phyloP scores from a whole-genome alignment of 306 rosid genomes.

The Glycyrrhiza uralensis region DNA sequence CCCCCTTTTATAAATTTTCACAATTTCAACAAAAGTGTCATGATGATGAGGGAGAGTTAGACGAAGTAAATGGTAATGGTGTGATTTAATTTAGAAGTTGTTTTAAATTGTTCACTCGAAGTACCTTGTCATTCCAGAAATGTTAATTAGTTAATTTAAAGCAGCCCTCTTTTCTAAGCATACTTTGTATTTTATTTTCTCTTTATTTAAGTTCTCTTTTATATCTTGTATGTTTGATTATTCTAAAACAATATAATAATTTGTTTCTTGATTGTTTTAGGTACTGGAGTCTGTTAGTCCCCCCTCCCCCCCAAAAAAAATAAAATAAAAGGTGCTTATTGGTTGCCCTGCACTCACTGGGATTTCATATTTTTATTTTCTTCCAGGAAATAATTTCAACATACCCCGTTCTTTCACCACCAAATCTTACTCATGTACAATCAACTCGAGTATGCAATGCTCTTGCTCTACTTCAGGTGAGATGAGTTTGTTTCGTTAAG shows the following conservation, averaged over 20 bases:
- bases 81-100: background rate
- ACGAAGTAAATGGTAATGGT: background rate
- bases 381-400: slow-evolving; percentile 77
- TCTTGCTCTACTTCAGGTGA: slow-evolving; percentile 88
- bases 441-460: slow-evolving; percentile 92
- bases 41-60: background rate
- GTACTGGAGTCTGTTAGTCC: background rate
- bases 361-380: background rate
- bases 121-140: background rate
- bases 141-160: background rate
- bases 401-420: slow-evolving; percentile 71
- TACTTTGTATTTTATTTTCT: background rate
- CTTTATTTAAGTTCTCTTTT: background rate
- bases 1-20: background rate
- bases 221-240: background rate
- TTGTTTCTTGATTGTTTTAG: background rate
- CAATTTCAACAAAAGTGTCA: background rate
- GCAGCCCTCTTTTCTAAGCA: background rate
- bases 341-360: background rate
- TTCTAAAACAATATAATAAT: background rate
- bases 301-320: too few species aligned
- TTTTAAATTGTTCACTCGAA: background rate
- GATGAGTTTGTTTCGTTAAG: background rate
- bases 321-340: background rate
- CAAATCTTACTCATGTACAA: slow-evolving; percentile 64